Conservation (phyloP, 352 stramenopile species). For the Phytophthora pinifolia region DNA sequence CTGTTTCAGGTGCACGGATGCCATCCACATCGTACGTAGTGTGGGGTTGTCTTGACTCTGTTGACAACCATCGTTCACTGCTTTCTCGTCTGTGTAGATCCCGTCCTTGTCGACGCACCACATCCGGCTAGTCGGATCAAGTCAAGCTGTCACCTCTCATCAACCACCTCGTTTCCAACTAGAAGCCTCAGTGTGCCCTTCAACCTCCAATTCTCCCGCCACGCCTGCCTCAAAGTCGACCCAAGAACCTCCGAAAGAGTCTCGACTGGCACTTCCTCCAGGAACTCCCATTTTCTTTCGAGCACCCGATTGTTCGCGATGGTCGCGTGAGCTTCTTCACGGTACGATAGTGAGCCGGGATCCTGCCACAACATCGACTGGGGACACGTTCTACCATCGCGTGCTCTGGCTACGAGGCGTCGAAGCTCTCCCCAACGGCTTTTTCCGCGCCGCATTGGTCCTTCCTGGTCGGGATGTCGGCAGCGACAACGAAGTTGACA, state of each 20-base stretch:
- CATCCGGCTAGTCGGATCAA: slow-evolving; percentile 20
- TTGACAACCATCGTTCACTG: neutral
- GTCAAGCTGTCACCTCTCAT: neutral
- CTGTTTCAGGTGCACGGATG: slow-evolving; percentile 66
- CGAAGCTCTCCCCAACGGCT: slow-evolving; percentile 60
- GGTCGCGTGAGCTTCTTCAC: slow-evolving; percentile 60
- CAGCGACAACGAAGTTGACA: slow-evolving; percentile 7
- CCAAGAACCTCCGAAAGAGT: slow-evolving; percentile 19
- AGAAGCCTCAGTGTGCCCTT: neutral
- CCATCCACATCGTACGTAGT: slow-evolving; percentile 72
- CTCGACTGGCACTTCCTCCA: slow-evolving; percentile 29
- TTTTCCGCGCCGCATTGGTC: slow-evolving; percentile 53
- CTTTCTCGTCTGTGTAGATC: slow-evolving; percentile 35
- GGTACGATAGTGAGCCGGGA: slow-evolving; percentile 27
- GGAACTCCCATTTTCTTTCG: slow-evolving; percentile 63
- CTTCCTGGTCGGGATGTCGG: slow-evolving; percentile 32
- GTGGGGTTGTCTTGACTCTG: neutral
- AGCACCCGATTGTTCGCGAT: slow-evolving; percentile 41
- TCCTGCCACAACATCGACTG: slow-evolving; percentile 17
- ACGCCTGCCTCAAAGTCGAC: neutral
- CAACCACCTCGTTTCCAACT: slow-evolving; percentile 1
- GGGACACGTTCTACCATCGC: slow-evolving; percentile 43
- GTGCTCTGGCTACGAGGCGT: slow-evolving; percentile 73
- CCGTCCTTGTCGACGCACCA: slow-evolving; percentile 38
- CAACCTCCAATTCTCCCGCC: neutral